Base-by-base conservation (phyloP, 352 stramenopile species). In the Blastocystis sp. region DNA sequence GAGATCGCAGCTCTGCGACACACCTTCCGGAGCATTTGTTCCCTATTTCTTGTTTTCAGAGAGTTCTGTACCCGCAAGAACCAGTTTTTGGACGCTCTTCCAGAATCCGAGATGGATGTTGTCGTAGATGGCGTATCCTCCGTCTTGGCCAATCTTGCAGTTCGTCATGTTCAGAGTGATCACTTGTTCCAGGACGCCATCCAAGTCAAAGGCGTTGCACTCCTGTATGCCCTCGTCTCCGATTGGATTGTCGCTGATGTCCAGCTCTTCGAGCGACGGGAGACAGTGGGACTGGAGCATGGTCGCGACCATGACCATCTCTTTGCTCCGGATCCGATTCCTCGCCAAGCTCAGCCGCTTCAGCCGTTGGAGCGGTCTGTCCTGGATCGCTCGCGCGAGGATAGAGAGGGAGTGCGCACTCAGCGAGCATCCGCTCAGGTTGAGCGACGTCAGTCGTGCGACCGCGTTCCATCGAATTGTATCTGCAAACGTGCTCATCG, bases 181-280 rank as follows among this genome's bases (percentile, higher is more conserved):
- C 8, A 81, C 48, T 44, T 81, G 69, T 14, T 24, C 46, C 69
- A 81, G 36, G 42, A 59, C 51, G 32, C 69, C 44, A 29, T 57
- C 16, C 46, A 81, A 48, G 24, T 81, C 48, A 21, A 44, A 32
- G 48, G 40, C 69, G n/a, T 61, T 81, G 8, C 61, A 40, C 46
- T 81, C 69, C 63, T 51, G 44, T 4, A 81, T 44, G 9, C 69
- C 69, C 53, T 81, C 44, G 27, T 81, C 48, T 24, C 69, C 69
- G 6, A 81, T 34, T 18, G 27, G 44, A 48, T 81, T 81, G 24
- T 81, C 46, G 27, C 69, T 81, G 16, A 81, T 9, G 8, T 81
- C 69, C 44, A 63, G 18, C 8, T 63, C 29, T 18, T 61, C 46
- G 4, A 81, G 46, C 7, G 53, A 63, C 18, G 69, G 69, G 48